A percentile compares a stretch with the other conserved stretches of the same genome.
These are phyloP conservation scores for Melanomma pulvis-pyrius DNA, from an alignment of 495 filamentous ascomycete species.

Conservation along the genomic window DNA sequence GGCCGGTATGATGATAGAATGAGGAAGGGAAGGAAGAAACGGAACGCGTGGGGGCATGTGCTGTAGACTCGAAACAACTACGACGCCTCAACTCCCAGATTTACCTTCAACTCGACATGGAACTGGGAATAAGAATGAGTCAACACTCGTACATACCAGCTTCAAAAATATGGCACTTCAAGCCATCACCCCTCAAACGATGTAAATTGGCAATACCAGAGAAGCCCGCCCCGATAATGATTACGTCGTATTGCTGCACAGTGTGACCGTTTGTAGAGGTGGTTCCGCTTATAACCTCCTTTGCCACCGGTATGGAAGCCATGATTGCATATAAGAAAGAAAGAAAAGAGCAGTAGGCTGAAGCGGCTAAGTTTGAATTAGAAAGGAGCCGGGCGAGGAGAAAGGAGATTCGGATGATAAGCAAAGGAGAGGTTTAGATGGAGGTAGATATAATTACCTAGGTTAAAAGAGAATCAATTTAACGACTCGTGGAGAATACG, in stretches of 20 bases:
- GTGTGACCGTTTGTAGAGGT: neutral
- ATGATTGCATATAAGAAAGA: neutral
- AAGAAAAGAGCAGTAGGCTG: no score
- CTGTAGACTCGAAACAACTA: neutral
- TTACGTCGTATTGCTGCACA: conserved; percentile 33
- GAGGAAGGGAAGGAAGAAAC: neutral
- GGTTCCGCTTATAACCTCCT: neutral
- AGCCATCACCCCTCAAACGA: conserved; percentile 47
- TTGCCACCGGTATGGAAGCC: neutral
- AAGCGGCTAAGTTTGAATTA: no score
- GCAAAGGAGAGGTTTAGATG: no score
- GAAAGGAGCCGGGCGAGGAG: neutral
- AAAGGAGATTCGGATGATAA: neutral
- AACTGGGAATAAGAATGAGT: neutral
- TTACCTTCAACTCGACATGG: neutral
- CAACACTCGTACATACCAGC: conserved; percentile 29
- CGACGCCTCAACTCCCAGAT: neutral
- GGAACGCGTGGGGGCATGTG: neutral
- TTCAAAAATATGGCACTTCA: conserved; percentile 54
- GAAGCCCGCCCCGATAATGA: conserved; percentile 49
- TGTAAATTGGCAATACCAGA: conserved; percentile 51
- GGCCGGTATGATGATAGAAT: neutral
- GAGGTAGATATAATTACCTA: neutral
- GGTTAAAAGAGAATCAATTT: neutral
- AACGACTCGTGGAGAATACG: no score